Base-by-base conservation (phyloP, 371 early-diverging fungal species). In the Homolaphlyctis polyrhiza region DNA sequence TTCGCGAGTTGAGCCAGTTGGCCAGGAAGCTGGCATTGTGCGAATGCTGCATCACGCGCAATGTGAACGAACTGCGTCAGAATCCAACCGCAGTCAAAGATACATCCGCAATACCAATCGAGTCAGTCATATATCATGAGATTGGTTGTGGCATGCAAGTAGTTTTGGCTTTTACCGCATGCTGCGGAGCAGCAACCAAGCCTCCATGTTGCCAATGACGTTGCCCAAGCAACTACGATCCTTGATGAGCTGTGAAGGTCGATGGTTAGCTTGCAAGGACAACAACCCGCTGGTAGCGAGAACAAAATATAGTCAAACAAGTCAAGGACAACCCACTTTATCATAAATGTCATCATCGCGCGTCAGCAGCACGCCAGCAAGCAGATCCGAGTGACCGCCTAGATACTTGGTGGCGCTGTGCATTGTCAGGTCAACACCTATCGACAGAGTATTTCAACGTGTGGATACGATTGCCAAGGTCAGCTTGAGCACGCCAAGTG, bases 311-410 rank as follows among this genome's bases (percentile, higher is more conserved):
- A n/a, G n/a, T n/a, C n/a, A n/a, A n/a, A n/a, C n/a, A n/a, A n/a
- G n/a, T n/a, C n/a, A n/a, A n/a, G n/a, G n/a, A n/a, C n/a, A n/a
- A n/a, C n/a, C n/a, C n/a, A n/a, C n/a, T n/a, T n/a, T 35, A 27
- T 51, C n/a, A 14, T 32, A 14, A 21, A 51, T 27, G 52, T 6
- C 28, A 51, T 64, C 51, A 48, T 73, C 67, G 50, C 71, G 75
- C 14, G 72, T 70, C 18, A 73, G 62, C 61, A 79, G 60, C 2
- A 79, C 71, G 39, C 84, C 84, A 16, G 74, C 78, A 4, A 84
- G 65, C 13, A 79, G 62, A 69, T 82, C 83, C 30, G 71, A 73
- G 63, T 82, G 83, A 1, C 83, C 83, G 48, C 78, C 81, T 0
- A 79, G 35, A 35, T 65, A 80, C 66, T 82, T 82, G 25, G 83